Evolutionary conservation across 176 grass and related monocot genomes (phyloP), one percentile per base, ranked within the genome.

Genomic region (Zoysia pacifica): DNA sequence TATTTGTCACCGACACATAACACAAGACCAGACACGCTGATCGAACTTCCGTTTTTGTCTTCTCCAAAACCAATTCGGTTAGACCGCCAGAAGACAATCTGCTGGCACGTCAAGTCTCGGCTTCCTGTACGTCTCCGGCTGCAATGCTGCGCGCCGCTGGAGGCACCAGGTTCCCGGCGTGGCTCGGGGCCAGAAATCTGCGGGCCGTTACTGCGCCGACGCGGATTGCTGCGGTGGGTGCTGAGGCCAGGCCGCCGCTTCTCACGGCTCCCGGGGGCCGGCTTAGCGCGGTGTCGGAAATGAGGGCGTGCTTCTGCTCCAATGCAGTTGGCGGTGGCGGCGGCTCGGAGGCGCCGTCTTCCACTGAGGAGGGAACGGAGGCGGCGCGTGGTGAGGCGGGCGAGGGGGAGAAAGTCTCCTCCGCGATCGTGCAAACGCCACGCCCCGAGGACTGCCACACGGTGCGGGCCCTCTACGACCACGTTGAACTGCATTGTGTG

Each of bases 361-460:
- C 69, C 0, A 45, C 70, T 47, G 58, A 8, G 67, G 85, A 82
- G 40, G 75, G 58, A 4, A 76, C 52, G 50, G 80, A 55, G 48
- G 55, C 18, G 51, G 83, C 13, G 9, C 39, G 12, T 41, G 72
- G 44, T 20, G 87, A 45, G 8, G 84, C 67, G 37, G 74, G 73
- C 53, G 67, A 62, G 10, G 82, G 79, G 37, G 56, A 80, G 19
- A 65, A 88, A 46, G 75, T 56, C 19, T n/a, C 87, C 11, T 81
- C 79, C 19, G 82, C 82, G 41, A 83, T 93, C 80, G 75, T 73
- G 49, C 65, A 82, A 5, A 50, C 88, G 87, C 62, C 6, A 37
- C 85, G 91, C 20, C 91, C 91, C 11, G 88, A 93, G 76, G 91
- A 93, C 62, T 90, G 79, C 76, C 69, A 81, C 73, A 87, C 85